Conservation (phyloP, 164 flowering plant species). For the Malania oleifera region DNA sequence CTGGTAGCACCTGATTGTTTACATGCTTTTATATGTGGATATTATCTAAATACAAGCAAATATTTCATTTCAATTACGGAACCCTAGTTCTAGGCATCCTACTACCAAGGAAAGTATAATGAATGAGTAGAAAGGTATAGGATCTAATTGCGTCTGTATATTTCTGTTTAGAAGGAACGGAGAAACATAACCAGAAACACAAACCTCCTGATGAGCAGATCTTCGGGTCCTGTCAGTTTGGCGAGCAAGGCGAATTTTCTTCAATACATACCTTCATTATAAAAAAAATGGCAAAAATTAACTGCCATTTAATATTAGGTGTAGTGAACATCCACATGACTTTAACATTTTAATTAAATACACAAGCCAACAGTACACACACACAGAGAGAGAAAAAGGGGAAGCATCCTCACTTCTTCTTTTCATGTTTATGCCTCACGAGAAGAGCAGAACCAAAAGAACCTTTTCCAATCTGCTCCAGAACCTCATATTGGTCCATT, state of each 20-base stretch:
- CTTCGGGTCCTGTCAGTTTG: conserved; percentile 90
- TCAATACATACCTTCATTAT: conserved; percentile 75
- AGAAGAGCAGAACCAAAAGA: conserved; percentile 97
- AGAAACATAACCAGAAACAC: background rate
- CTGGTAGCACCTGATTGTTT: no score
- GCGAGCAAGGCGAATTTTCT: conserved; percentile 99
- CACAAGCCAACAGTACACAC: background rate
- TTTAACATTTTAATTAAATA: background rate
- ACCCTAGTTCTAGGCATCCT: no score
- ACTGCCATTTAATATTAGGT: background rate
- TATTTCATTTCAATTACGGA: no score
- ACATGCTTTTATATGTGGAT: no score
- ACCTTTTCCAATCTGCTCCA: conserved; percentile 98
- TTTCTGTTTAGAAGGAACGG: background rate
- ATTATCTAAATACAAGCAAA: no score
- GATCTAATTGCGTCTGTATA: no score
- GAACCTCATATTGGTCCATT: conserved; percentile 92
- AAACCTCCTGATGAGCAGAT: conserved; percentile 94
- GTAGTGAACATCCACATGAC: background rate
- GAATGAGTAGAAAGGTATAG: no score
- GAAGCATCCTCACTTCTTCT: conserved; percentile 63
- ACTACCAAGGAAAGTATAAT: no score
- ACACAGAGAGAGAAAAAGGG: background rate
- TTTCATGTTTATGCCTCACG: conserved; percentile 86
- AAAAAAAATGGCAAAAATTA: background rate